A percentile compares a stretch with the other conserved stretches of the same genome.
These are phyloP conservation scores for Piromyces finnis DNA, from an alignment of 192 early-diverging fungal genomes.

Conservation along the genomic window DNA sequence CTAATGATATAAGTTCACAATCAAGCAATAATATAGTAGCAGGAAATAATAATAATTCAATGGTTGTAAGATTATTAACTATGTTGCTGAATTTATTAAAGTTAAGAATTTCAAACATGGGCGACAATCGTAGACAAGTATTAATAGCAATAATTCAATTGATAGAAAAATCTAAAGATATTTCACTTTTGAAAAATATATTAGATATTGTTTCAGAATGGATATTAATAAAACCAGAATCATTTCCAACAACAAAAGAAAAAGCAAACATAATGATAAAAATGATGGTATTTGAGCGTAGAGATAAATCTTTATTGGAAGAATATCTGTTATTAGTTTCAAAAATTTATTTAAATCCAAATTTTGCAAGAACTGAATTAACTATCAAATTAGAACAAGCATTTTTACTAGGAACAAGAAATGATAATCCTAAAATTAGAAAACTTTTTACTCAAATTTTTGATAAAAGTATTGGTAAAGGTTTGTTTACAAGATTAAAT, in stretches of 20 bases:
- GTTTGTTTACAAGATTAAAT: conserved; percentile 52
- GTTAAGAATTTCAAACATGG: conserved; percentile 42
- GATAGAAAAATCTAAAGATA: conserved; percentile 65
- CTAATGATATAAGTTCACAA: conserved; percentile 1
- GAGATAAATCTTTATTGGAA: conserved; percentile 40
- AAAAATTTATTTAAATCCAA: conserved; percentile 65
- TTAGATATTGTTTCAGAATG: conserved; percentile 72
- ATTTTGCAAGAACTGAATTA: conserved; percentile 73
- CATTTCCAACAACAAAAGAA: conserved; percentile 92
- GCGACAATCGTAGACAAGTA: conserved; percentile 75
- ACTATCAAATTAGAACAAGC: conserved; percentile 86
- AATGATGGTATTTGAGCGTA: conserved; percentile 70
- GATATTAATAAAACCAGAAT: conserved; percentile 60
- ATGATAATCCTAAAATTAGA: conserved; percentile 60
- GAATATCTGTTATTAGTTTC: conserved; percentile 81
- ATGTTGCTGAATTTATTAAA: conserved; percentile 12
- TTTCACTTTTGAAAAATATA: conserved; percentile 50
- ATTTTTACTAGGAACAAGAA: conserved; percentile 78
- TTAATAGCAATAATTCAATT: conserved; percentile 62
- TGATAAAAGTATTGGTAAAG: conserved; percentile 40
- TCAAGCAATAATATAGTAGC: not conserved
- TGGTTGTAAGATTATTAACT: conserved; percentile 22
- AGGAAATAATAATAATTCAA: conserved; percentile 9
- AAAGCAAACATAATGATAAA: conserved; percentile 82
- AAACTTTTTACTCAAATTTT: conserved; percentile 64